phyloP scores from a whole-genome alignment of 202 grass and related monocot genomes.

The Digitaria exilis region DNA sequence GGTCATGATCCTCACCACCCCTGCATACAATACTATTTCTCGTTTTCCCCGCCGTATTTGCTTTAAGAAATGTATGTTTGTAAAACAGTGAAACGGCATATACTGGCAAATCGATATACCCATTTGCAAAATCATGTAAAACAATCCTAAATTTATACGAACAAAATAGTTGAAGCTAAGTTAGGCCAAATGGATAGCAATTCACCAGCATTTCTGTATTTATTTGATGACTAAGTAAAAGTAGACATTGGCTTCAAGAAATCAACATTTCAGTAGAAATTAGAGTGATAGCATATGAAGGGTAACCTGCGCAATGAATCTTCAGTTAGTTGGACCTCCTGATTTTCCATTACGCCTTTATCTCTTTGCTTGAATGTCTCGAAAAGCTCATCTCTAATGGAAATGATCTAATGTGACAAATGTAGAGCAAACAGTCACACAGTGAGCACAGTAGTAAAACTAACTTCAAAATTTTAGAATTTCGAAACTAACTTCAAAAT shows the following conservation, averaged over 20 bases:
- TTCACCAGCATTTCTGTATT: not conserved
- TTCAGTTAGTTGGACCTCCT: constrained; percentile 83
- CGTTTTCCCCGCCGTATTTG: not conserved
- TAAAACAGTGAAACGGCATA: not conserved
- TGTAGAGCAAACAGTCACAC: constrained; percentile 31
- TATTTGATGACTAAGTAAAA: constrained; percentile 4
- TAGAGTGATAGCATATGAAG: not conserved
- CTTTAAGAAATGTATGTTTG: not conserved
- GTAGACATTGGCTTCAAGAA: constrained; percentile 9
- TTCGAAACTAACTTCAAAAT: too few relatives aligned
- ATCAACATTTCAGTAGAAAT: constrained; percentile 12
- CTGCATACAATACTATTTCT: not conserved
- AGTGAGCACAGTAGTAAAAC: constrained; percentile 5
- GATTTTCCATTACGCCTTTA: constrained; percentile 79
- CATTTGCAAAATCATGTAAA: not conserved
- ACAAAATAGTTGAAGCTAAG: constrained; percentile 28
- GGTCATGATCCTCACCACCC: not conserved
- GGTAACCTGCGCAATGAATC: constrained; percentile 79
- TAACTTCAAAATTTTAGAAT: too few relatives aligned
- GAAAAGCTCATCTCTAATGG: constrained; percentile 94
- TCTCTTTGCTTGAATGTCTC: constrained; percentile 93
- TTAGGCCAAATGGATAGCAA: constrained; percentile 8
- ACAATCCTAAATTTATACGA: constrained; percentile 18
- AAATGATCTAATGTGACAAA: constrained; percentile 71
- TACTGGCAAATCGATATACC: not conserved